A percentile compares a stretch with the other conserved stretches of the same genome.
Evolutionary conservation across 1,139 yeast genomes (phyloP).

Genomic region (Blastobotrys buckinghamii): DNA sequence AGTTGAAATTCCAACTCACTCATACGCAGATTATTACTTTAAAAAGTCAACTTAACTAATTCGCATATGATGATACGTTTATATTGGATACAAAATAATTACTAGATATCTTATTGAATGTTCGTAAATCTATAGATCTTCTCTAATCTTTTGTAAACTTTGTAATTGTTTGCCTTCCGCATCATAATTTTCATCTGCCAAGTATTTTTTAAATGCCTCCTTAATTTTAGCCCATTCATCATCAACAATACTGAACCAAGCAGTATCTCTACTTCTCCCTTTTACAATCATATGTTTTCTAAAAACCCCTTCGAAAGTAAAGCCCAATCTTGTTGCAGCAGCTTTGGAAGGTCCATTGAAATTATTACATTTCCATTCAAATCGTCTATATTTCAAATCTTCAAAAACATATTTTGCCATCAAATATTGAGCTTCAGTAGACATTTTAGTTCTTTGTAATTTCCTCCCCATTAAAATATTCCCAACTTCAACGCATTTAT

Average conservation of each 20-base stretch:
- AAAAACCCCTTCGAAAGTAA: constrained; percentile 30
- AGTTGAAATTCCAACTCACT: too few relatives aligned
- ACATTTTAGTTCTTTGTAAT: constrained; percentile 27
- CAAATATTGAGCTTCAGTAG: constrained; percentile 31
- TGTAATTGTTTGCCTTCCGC: constrained; percentile 23
- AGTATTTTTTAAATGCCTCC: constrained; percentile 26
- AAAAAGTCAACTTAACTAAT: too few relatives aligned
- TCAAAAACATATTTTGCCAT: constrained; percentile 29
- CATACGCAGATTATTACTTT: too few relatives aligned
- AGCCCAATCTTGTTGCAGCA: constrained; percentile 33
- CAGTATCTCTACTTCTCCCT: constrained; percentile 31
- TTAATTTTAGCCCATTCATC: constrained; percentile 28
- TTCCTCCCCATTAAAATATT: constrained; percentile 25
- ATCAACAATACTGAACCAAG: constrained; percentile 32
- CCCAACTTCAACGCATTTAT: constrained; percentile 31
- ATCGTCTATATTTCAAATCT: constrained; percentile 28
- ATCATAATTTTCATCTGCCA: constrained; percentile 29
- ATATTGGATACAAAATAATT: too few relatives aligned
- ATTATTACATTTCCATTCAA: constrained; percentile 34
- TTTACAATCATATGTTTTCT: constrained; percentile 29
- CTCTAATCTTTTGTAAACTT: constrained; percentile 15
- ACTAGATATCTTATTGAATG: too few relatives aligned
- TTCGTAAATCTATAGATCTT: not conserved
- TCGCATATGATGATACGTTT: too few relatives aligned
- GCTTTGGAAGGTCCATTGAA: constrained; percentile 28